Evolutionary conservation across 768 basidiomycete species (phyloP).

Genomic region (Leccinum incarnatum): DNA sequence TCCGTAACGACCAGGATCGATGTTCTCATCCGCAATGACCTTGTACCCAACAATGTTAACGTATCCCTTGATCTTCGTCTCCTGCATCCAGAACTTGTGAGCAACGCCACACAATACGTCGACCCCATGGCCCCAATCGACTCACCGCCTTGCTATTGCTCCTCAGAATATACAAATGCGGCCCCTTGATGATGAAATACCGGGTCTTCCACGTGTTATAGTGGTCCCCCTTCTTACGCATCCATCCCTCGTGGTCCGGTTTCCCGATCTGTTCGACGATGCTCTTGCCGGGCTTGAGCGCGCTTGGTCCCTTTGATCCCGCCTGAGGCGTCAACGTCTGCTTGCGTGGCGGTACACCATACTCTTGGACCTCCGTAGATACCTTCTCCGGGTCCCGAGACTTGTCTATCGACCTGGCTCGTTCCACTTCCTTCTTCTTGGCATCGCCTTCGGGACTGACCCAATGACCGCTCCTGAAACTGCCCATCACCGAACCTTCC

Average conservation of each 20-base stretch:
- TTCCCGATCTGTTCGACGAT: slow-evolving; percentile 89
- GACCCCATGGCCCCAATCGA: neutral
- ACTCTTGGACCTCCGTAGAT: slow-evolving; percentile 29
- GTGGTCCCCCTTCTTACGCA: slow-evolving; percentile 92
- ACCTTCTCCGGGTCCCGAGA: slow-evolving; percentile 20
- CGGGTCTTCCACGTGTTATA: slow-evolving; percentile 92
- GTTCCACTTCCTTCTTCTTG: slow-evolving; percentile 18
- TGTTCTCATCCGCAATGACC: slow-evolving; percentile 88
- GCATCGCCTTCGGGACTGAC: slow-evolving; percentile 21
- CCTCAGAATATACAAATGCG: slow-evolving; percentile 84
- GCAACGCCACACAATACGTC: neutral
- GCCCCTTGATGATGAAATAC: slow-evolving; percentile 91
- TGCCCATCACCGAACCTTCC: slow-evolving; percentile 31
- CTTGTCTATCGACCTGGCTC: slow-evolving; percentile 24
- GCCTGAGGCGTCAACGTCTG: slow-evolving; percentile 39
- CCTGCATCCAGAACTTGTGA: slow-evolving; percentile 43
- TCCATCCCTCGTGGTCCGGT: slow-evolving; percentile 88
- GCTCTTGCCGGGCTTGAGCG: slow-evolving; percentile 59
- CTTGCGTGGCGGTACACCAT: slow-evolving; percentile 53
- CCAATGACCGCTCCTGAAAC: slow-evolving; percentile 23
- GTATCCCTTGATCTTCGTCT: slow-evolving; percentile 95
- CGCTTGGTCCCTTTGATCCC: slow-evolving; percentile 29
- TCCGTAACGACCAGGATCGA: slow-evolving; percentile 90
- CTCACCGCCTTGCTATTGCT: slow-evolving; percentile 56
- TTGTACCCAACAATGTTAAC: slow-evolving; percentile 90